Evolutionary conservation across 2,329 filamentous ascomycete species (phyloP).

Genomic region (Chaetomiaceae sp.): DNA sequence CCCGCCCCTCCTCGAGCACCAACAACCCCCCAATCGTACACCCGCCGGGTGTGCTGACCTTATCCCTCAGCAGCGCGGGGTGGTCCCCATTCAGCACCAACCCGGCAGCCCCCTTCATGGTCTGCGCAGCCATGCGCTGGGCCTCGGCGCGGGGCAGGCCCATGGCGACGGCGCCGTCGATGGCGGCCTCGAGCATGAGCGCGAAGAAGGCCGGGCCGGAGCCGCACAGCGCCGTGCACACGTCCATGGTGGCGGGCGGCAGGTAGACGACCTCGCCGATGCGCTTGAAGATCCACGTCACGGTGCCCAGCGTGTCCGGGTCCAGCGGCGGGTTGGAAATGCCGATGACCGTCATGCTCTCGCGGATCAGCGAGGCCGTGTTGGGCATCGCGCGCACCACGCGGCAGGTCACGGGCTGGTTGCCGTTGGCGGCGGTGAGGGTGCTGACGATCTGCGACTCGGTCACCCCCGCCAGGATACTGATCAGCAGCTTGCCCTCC

Average conservation of each 20-base stretch:
- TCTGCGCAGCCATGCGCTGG: slow-evolving; percentile 71
- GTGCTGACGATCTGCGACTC: slow-evolving; percentile 60
- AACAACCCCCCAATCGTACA: slow-evolving; percentile 71
- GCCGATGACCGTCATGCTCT: slow-evolving; percentile 78
- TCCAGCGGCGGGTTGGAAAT: slow-evolving; percentile 53
- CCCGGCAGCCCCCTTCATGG: slow-evolving; percentile 66
- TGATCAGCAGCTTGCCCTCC: slow-evolving; percentile 72
- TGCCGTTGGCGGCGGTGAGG: slow-evolving; percentile 47
- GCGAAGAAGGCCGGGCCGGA: slow-evolving; percentile 72
- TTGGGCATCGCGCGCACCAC: slow-evolving; percentile 81
- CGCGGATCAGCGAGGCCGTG: slow-evolving; percentile 69
- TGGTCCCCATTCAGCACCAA: slow-evolving; percentile 67
- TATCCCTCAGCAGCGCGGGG: slow-evolving; percentile 67
- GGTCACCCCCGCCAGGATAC: slow-evolving; percentile 72
- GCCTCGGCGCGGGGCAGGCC: slow-evolving; percentile 67
- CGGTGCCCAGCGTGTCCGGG: slow-evolving; percentile 46
- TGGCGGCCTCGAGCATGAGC: slow-evolving; percentile 66
- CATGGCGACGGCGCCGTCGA: slow-evolving; percentile 74
- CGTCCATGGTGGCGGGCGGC: slow-evolving; percentile 63
- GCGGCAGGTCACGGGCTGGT: slow-evolving; percentile 41
- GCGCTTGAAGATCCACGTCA: slow-evolving; percentile 70
- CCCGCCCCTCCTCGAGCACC: slow-evolving; percentile 65
- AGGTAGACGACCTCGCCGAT: slow-evolving; percentile 67
- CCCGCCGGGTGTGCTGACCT: slow-evolving; percentile 70
- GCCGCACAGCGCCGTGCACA: slow-evolving; percentile 65